Evolutionary conservation across 306 rosid species (phyloP).

Genomic region (Sphenostylis stenocarpa): DNA sequence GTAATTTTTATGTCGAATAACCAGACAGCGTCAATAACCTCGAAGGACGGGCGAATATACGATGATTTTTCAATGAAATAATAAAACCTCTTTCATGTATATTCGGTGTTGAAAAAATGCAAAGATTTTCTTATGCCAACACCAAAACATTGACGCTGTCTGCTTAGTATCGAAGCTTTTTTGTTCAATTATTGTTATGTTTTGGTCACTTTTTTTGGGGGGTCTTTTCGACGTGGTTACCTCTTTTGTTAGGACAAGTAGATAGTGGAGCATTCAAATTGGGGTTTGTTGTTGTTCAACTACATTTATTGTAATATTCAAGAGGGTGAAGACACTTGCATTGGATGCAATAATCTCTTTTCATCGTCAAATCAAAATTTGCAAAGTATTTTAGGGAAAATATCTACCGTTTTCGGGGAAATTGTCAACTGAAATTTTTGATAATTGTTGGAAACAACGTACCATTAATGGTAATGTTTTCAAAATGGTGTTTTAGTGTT

Average conservation of each 20-base stretch:
- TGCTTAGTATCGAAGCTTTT: not conserved
- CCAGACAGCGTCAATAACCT: conserved; percentile 6
- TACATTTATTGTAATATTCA: conserved; percentile 6
- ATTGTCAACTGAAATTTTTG: not conserved
- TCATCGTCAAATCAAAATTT: not conserved
- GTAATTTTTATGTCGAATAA: not conserved
- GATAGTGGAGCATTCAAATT: not conserved
- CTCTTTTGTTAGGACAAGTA: conserved; percentile 1
- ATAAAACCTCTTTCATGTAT: not conserved
- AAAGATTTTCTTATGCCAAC: conserved; percentile 2
- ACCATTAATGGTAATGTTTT: not conserved
- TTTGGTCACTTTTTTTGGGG: not conserved
- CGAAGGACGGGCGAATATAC: conserved; percentile 21
- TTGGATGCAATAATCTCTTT: not conserved
- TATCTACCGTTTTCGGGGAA: not conserved
- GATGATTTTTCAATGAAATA: conserved; percentile 18
- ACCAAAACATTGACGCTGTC: conserved; percentile 24
- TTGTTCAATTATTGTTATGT: not conserved
- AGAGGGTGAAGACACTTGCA: not conserved
- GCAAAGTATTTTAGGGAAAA: not conserved
- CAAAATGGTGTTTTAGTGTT: not conserved
- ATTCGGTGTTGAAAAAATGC: not conserved
- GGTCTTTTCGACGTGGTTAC: not conserved
- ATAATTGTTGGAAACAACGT: conserved; percentile 4
- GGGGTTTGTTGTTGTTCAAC: conserved; percentile 17